Percentiles rank a stretch among this genome's conserved stretches.
Conservation (phyloP, 805 yeast genomes). For the Ogataea dorogensis region DNA sequence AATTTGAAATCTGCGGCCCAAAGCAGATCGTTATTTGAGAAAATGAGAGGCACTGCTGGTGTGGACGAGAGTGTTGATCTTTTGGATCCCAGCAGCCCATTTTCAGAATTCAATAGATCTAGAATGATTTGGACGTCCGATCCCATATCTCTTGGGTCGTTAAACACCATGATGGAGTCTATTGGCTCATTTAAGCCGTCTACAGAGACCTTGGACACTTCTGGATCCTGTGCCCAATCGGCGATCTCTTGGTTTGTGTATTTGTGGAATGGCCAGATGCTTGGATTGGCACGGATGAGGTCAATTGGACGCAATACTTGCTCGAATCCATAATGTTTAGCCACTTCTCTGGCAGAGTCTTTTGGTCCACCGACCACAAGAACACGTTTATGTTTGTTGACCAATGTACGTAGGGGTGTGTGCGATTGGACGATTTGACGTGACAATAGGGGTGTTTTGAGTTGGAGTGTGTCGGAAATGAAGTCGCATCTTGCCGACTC, state of each 20-base stretch:
- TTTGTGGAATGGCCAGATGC: constrained; percentile 69
- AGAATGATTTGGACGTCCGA: constrained; percentile 76
- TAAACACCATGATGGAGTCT: constrained; percentile 79
- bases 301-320: constrained; percentile 76
- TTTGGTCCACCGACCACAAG: constrained; percentile 82
- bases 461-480: constrained; percentile 40
- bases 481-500: constrained; percentile 61
- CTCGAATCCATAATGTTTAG: constrained; percentile 71
- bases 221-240: constrained; percentile 39
- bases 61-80: constrained; percentile 34
- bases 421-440: constrained; percentile 81
- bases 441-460: constrained; percentile 48
- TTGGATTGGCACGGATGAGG: constrained; percentile 54
- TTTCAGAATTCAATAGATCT: constrained; percentile 64
- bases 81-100: constrained; percentile 64
- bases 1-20: constrained; percentile 83
- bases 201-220: constrained; percentile 26
- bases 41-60: constrained; percentile 70
- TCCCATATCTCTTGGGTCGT: constrained; percentile 87
- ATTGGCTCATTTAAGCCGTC: constrained; percentile 41
- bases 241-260: constrained; percentile 45
- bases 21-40: constrained; percentile 77
- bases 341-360: constrained; percentile 73
- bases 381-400: constrained; percentile 55
- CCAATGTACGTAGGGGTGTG: constrained; percentile 73